These are phyloP conservation scores for Diaporthe citri DNA, from an alignment of 2,329 filamentous ascomycete genomes.

Conservation along the genomic window DNA sequence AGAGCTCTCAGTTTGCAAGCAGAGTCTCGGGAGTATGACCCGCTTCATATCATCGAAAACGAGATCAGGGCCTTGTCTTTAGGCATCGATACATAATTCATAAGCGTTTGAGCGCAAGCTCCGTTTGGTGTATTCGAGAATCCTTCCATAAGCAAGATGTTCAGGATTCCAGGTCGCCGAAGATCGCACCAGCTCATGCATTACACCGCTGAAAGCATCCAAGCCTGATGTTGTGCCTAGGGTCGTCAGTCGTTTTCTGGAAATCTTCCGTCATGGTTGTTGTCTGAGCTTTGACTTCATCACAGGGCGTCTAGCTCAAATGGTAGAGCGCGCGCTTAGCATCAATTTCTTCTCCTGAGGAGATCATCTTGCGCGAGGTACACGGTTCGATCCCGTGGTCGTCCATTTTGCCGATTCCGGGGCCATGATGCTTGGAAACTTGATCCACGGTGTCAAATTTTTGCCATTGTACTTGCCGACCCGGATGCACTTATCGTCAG, in stretches of 20 bases:
- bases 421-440: neutral
- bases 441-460: neutral
- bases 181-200: neutral
- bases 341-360: neutral
- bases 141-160: neutral
- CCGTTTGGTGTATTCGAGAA: accelerated
- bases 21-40: slow-evolving; percentile 36
- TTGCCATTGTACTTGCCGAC: accelerated
- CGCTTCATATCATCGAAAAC: slow-evolving; percentile 18
- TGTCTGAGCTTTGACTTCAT: accelerated
- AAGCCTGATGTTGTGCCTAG: neutral
- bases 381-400: slow-evolving; percentile 37
- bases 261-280: accelerated
- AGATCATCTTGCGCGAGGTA: slow-evolving; percentile 28
- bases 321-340: slow-evolving; percentile 37
- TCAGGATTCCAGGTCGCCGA: neutral
- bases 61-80: slow-evolving; percentile 20
- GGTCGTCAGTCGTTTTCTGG: neutral
- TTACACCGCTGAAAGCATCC: too few species aligned
- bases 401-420: slow-evolving; percentile 20
- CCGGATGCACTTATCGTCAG: neutral
- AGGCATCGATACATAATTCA: neutral
- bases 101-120: too few species aligned
- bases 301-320: slow-evolving; percentile 37
- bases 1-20: slow-evolving; percentile 44